Base-by-base conservation (phyloP, 176 grass and related monocot species). In the Rhynchospora breviuscula region DNA sequence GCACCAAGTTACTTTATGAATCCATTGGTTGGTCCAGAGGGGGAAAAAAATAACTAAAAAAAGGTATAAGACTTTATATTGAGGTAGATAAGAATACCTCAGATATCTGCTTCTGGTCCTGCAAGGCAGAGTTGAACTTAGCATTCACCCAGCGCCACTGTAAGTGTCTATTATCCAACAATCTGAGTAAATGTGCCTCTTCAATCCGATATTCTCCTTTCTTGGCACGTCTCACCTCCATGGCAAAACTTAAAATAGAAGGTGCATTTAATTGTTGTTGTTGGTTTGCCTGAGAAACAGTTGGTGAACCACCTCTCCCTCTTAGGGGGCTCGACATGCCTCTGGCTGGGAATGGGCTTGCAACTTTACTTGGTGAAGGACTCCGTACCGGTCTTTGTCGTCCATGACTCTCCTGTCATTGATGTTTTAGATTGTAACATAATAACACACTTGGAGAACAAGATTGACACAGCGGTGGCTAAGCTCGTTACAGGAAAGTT, bases 191-290 rank as follows among this genome's bases (percentile, higher is more conserved):
- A 53, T 90, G 88, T 22, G 88, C 88, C 49, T 90, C 85, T 78
- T 90, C 88, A 33, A 90, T 90, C 12, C 88, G 70, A 33, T 87
- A 84, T 52, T 90, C 88, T 52, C 88, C 88, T 84, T 90, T 90
- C 85, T 90, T 90, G 59, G 88, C 85, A 69, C 88, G 85, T 64
- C 85, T 84, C 29, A 90, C 88, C 26, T 90, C 88, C 53, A 86
- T 83, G 13, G 88, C 85, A 84, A 90, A 90, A 63, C 85, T 90
- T 66, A 90, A 79, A 44, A 90, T 90, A n/a, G 88, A 90, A 57
- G 88, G 88, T 11, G 88, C 85, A 87, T 90, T 87, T n/a, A 68
- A 29, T 29, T 29, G 57, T 17, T 64, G 53, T 49, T 85, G 85
- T 51, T 44, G 79, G 19, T 60, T 81, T 44, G 44, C 61, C 76